These are phyloP conservation scores for Globisporangium carolinianum DNA, from an alignment of 352 stramenopile species.

Conservation along the genomic window DNA sequence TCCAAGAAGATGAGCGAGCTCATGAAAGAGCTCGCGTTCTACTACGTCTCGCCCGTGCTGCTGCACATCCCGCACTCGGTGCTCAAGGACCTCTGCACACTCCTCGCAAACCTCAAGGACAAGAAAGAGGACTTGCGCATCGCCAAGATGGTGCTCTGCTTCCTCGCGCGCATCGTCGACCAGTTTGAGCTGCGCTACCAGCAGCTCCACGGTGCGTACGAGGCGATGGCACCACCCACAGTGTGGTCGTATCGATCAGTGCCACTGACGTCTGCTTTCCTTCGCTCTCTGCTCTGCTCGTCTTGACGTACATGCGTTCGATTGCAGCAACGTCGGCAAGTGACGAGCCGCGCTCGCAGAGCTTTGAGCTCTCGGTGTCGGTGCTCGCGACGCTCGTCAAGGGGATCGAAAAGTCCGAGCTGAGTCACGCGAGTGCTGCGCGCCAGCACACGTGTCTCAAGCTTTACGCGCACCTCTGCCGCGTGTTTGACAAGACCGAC, in stretches of 20 bases:
- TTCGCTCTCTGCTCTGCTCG: neutral
- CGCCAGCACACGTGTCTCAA: constrained; percentile 46
- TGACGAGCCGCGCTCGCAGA: constrained; percentile 25
- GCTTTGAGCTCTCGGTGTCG: constrained; percentile 36
- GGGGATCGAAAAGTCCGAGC: constrained; percentile 42
- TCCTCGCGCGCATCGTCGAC: constrained; percentile 54
- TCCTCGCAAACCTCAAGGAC: constrained; percentile 69
- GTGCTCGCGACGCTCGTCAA: constrained; percentile 37
- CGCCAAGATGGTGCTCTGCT: constrained; percentile 48
- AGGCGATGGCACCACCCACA: no score
- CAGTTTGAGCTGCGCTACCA: constrained; percentile 48
- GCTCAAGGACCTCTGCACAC: constrained; percentile 49
- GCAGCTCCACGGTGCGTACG: neutral
- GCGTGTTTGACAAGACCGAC: constrained; percentile 41
- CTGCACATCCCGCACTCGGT: constrained; percentile 51
- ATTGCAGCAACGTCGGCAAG: neutral
- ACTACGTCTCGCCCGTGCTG: constrained; percentile 56
- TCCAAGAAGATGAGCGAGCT: constrained; percentile 68
- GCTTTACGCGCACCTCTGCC: constrained; percentile 55
- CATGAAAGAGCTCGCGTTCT: constrained; percentile 62
- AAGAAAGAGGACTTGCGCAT: constrained; percentile 78
- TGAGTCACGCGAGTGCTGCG: constrained; percentile 34
- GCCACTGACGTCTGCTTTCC: neutral
- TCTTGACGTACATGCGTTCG: neutral
- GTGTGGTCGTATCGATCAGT: neutral